Evolutionary conservation across 768 basidiomycete species (phyloP), one percentile per base, ranked within the genome.

Genomic region (Phlebiopsis gigantea): DNA sequence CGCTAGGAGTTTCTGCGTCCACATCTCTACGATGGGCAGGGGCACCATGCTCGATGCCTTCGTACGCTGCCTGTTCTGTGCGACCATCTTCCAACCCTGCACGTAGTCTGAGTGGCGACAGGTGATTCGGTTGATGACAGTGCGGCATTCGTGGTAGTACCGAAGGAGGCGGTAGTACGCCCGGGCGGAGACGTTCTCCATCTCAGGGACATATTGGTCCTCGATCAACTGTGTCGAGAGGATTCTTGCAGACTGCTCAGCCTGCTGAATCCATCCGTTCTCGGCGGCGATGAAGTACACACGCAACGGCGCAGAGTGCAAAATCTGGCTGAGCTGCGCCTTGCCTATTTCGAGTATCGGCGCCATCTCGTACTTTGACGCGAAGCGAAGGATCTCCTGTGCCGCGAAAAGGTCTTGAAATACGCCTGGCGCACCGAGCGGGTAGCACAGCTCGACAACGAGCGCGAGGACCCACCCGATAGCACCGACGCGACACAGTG

Each of bases 251-350:
- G 47, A 46, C 19, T 31, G 24, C 28, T 52, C 34, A 12, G 57
- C 57, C 24, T 34, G 39, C 12, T 25, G 46, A 12, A 42, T 17
- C 58, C 58, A 59, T 5, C 41, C 53, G n/a, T 49, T 28, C 21
- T 50, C 44, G 22, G 42, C 53, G 42, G 47, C 39, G 26, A 59
- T n/a, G 39, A 59, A 59, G 46, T 48, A 56, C 14, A 55, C n/a
- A 7, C 46, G 47, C 17, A 59, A 26, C 31, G 50, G 31, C 1
- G 31, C 50, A 15, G 42, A 25, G 9, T 24, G 53, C 26, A 54
- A 10, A 9, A n/a, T 19, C 28, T 54, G 42, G 22, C n/a, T 10
- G 34, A 56, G 50, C 31, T 39, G n/a, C n/a, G 31, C 31, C 50
- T 51, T 30, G 5, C 29, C 50, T 10, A 25, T 46, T 25, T 46